Conservation (phyloP, 495 filamentous ascomycete species). For the Beverwykella pulmonaria region DNA sequence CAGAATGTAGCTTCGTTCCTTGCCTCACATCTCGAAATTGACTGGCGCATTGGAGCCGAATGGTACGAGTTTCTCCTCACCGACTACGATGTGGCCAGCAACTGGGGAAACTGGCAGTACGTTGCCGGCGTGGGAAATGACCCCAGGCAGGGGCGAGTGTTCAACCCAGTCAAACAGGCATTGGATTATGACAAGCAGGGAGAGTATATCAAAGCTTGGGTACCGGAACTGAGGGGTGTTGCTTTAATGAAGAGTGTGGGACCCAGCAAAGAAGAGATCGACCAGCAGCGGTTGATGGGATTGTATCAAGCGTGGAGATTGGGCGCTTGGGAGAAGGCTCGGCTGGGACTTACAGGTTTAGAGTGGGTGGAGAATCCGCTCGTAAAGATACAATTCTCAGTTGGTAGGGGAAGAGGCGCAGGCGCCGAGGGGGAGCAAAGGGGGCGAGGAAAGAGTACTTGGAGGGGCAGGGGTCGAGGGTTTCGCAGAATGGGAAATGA, state of each 20-base stretch:
- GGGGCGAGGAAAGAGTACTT: not conserved
- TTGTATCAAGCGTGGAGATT: constrained; percentile 69
- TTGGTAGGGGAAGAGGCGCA: constrained; percentile 43
- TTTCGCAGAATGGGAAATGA: not conserved
- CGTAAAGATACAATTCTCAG: constrained; percentile 58
- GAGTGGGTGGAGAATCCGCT: constrained; percentile 61
- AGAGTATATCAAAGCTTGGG: constrained; percentile 67
- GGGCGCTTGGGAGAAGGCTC: constrained; percentile 32
- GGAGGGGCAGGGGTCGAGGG: not conserved
- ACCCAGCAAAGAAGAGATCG: constrained; percentile 13
- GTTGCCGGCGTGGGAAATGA: constrained; percentile 74
- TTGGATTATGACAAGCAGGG: constrained; percentile 69
- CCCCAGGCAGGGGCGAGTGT: constrained; percentile 64
- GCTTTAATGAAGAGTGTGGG: constrained; percentile 21
- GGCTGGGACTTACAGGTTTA: constrained; percentile 52
- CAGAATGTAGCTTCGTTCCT: constrained; percentile 74
- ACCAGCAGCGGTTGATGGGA: constrained; percentile 52
- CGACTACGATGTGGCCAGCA: constrained; percentile 71
- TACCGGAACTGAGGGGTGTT: constrained; percentile 60
- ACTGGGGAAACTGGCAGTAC: constrained; percentile 82
- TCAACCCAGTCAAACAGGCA: constrained; percentile 74
- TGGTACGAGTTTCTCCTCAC: constrained; percentile 73
- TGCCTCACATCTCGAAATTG: constrained; percentile 69
- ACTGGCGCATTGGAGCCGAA: constrained; percentile 76
- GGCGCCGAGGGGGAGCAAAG: constrained; percentile 34